Evolutionary conservation across 1,139 yeast species (phyloP).

Genomic region (Suhomyces panamericanus): DNA sequence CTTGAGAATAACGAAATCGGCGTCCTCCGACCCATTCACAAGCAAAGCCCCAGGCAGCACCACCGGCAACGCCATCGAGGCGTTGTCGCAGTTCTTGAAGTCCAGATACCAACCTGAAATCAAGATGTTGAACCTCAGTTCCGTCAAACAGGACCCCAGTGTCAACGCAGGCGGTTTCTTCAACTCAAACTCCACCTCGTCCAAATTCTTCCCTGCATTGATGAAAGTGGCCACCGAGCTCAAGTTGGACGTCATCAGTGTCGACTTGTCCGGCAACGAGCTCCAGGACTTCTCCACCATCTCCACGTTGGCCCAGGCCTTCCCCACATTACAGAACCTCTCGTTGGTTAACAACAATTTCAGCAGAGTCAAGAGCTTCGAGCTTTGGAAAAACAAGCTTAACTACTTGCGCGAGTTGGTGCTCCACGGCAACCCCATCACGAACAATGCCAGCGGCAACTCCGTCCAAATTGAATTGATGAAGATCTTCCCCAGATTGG

Average conservation of each 20-base stretch:
- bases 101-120: constrained; percentile 65
- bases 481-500: constrained; percentile 72
- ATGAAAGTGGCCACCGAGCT: constrained; percentile 74
- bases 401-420: constrained; percentile 72
- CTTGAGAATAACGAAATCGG: constrained; percentile 52
- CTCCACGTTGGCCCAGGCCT: constrained; percentile 67
- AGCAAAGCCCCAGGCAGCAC: constrained; percentile 17
- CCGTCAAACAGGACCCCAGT: constrained; percentile 64
- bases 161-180: constrained; percentile 67
- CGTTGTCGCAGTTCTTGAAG: constrained; percentile 60
- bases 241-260: constrained; percentile 61
- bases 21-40: constrained; percentile 23
- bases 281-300: constrained; percentile 62
- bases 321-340: constrained; percentile 73
- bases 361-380: constrained; percentile 57
- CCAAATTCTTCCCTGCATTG: constrained; percentile 88
- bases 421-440: constrained; percentile 75
- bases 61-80: constrained; percentile 51
- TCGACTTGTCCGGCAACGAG: constrained; percentile 72
- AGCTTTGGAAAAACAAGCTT: constrained; percentile 77
- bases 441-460: constrained; percentile 22
- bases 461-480: constrained; percentile 56
- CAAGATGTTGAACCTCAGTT: constrained; percentile 70
- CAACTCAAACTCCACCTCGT: constrained; percentile 53
- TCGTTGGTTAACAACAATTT: constrained; percentile 78